Conservation (phyloP, 148 eudicot species). For the Polygonum maritimum region DNA sequence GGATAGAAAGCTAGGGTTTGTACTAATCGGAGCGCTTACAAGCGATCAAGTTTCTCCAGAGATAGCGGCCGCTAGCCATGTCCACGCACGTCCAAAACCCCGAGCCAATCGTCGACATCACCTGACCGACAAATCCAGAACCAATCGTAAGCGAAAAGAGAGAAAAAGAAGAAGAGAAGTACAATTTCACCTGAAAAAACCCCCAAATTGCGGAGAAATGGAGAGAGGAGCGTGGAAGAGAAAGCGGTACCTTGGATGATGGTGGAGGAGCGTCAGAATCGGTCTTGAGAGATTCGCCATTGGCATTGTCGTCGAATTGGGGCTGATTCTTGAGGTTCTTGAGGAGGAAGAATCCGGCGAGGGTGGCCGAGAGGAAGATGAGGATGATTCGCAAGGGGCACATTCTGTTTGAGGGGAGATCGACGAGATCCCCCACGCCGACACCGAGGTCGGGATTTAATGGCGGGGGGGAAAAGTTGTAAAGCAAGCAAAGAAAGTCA, state of each 20-base stretch:
- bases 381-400: slow-evolving; percentile 46
- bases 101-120: slow-evolving; percentile 17
- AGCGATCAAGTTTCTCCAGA: slow-evolving; percentile 47
- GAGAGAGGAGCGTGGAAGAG: slow-evolving; percentile 7
- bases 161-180: neutral
- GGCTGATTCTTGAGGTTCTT: slow-evolving; percentile 38
- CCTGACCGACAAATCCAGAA: neutral
- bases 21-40: slow-evolving; percentile 14
- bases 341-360: slow-evolving; percentile 47
- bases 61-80: slow-evolving; percentile 66
- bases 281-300: slow-evolving; percentile 11
- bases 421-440: neutral
- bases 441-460: neutral
- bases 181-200: neutral
- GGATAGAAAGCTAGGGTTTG: slow-evolving; percentile 4
- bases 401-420: slow-evolving; percentile 17
- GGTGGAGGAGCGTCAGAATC: slow-evolving; percentile 6
- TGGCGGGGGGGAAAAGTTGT: neutral
- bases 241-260: slow-evolving; percentile 24
- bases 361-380: slow-evolving; percentile 52
- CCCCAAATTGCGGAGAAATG: neutral
- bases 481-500: neutral
- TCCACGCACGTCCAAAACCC: slow-evolving; percentile 59
- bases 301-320: slow-evolving; percentile 6
- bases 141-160: neutral